Evolutionary conservation across 352 stramenopile genomes (phyloP).

Genomic region (Phytophthora pini): DNA sequence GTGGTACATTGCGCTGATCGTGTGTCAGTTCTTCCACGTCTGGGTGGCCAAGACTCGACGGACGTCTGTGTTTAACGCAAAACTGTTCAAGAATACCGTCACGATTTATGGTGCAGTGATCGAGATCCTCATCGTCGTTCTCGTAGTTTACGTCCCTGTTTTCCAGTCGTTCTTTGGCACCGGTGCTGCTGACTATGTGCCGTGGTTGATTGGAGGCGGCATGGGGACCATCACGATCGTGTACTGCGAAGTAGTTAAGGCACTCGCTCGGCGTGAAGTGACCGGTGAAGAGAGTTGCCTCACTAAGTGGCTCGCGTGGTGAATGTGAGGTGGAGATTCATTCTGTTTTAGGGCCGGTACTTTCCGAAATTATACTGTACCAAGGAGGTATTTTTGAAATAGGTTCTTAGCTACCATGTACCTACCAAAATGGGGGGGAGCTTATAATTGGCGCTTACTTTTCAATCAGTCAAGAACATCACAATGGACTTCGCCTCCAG

Average conservation of each 20-base stretch:
- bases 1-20: constrained; percentile 75
- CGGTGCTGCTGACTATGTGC: constrained; percentile 41
- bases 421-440: not conserved
- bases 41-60: constrained; percentile 88
- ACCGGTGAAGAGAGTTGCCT: constrained; percentile 31
- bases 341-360: not conserved
- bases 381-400: not conserved
- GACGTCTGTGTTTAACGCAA: constrained; percentile 68
- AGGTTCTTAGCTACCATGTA: not conserved
- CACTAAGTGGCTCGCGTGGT: constrained; percentile 32
- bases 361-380: not conserved
- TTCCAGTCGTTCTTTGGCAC: constrained; percentile 56
- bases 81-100: constrained; percentile 79
- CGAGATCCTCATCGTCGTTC: constrained; percentile 49
- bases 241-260: constrained; percentile 55
- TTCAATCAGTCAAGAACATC: not conserved
- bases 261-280: constrained; percentile 28
- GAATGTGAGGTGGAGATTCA: not conserved
- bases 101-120: constrained; percentile 66
- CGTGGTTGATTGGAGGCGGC: constrained; percentile 51
- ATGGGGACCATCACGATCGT: constrained; percentile 42
- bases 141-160: constrained; percentile 55
- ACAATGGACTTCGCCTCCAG: not conserved
- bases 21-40: constrained; percentile 87
- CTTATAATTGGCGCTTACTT: not conserved